A percentile compares a stretch with the other conserved stretches of the same genome.
These are phyloP conservation scores for Fusarium xyrophilum DNA, from an alignment of 2,329 filamentous ascomycete genomes.

Conservation along the genomic window DNA sequence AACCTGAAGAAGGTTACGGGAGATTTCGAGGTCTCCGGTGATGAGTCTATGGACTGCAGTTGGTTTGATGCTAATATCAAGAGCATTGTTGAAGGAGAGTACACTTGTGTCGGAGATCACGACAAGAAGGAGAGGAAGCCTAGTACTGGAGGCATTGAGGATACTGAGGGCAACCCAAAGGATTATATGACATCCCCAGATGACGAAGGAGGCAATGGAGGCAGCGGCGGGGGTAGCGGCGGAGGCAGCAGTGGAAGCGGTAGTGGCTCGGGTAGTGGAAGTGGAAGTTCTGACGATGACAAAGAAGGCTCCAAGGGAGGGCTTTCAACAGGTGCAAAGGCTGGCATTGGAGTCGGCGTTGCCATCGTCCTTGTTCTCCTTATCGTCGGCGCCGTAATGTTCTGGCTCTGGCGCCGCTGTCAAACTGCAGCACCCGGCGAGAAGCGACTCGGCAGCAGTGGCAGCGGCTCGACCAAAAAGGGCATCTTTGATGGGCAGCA, in stretches of 20 bases:
- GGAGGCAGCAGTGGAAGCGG: neutral
- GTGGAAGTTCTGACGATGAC: neutral
- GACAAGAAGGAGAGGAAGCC: constrained; percentile 38
- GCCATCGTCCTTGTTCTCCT: constrained; percentile 14
- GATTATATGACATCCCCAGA: constrained; percentile 37
- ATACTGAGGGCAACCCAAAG: constrained; percentile 38
- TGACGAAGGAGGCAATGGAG: neutral
- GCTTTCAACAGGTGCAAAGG: constrained; percentile 37
- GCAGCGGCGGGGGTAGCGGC: neutral
- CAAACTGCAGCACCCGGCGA: neutral
- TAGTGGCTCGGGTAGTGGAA: constrained; percentile 1
- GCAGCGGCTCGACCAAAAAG: constrained; percentile 24
- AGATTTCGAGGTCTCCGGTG: constrained; percentile 39
- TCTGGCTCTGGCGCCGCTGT: constrained; percentile 36
- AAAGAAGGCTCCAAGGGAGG: constrained; percentile 18
- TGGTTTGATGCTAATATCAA: constrained; percentile 43
- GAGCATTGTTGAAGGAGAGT: constrained; percentile 39
- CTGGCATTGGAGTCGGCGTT: constrained; percentile 35
- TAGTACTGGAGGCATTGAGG: constrained; percentile 40
- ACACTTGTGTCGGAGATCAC: constrained; percentile 38
- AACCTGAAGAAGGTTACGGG: constrained; percentile 38
- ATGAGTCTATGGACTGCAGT: constrained; percentile 42
- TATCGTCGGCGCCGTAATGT: constrained; percentile 11
- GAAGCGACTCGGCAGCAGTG: constrained; percentile 31
- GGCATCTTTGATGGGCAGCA: constrained; percentile 34